Base-by-base conservation (phyloP, 305 asterid genomes). In the Nicotiana rustica region DNA sequence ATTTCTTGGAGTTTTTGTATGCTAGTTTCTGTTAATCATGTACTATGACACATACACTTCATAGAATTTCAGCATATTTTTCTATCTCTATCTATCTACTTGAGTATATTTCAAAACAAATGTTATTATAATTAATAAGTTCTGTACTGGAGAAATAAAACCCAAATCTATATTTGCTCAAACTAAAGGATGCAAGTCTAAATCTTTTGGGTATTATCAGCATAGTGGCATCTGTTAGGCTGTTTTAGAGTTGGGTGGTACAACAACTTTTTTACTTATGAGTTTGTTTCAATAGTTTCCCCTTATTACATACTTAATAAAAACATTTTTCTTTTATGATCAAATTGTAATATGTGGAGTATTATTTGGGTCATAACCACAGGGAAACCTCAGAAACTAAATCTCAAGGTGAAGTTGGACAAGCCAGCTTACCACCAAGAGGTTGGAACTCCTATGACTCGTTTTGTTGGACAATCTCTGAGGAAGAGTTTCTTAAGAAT, bases 401-500 rank as follows among this genome's bases (percentile, higher is more conserved):
- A 66, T 17, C 68, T 65, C 38, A 18, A 17, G 89, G 86, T 78
- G 89, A 78, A 82, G 62, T 65, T 44, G 91, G 85, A 84, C 89
- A 31, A 77, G 97, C 98, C 59, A 83, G 82, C 83, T 75, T 87
- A 33, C 98, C 99, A 14, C 99, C 99, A 44, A 89, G 97, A 83
- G 99, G 99, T 62, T 96, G 99, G 99, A 94, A 96, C 82, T 94
- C 98, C 5, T 96, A 94, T 62, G 99, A 96, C 88, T 94, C 99
- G 38, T 96, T 93, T 87, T 88, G 91, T 85, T 96, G 99, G 99
- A 92, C 91, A 6, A 81, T 96, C 82, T 90, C 98, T 12, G 98
- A 96, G 85, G 86, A 89, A 82, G 97, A 96, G 55, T 94, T 96
- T 84, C 92, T 96, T 49, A 82, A 89, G 56, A 96, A 93, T 88